These are phyloP conservation scores for Trypanosoma mega DNA, from an alignment of 208 protist species.

Conservation along the genomic window DNA sequence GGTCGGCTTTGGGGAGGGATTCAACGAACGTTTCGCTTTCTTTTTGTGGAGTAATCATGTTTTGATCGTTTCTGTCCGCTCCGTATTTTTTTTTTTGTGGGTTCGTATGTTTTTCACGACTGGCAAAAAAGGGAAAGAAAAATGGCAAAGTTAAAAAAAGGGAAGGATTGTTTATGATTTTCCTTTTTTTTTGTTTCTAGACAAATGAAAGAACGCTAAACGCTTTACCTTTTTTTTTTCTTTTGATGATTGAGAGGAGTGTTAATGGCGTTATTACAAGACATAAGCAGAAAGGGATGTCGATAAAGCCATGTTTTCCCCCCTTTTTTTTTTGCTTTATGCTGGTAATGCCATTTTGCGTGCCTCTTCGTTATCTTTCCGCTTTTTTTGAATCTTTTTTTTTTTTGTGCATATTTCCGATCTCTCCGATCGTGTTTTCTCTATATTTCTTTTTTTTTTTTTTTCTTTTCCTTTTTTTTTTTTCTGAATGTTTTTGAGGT, in stretches of 20 bases:
- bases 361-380: constrained; percentile 17
- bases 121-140: constrained; percentile 1
- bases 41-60: too few relatives aligned
- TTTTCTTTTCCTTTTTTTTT: constrained; percentile 11
- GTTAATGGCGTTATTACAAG: too few relatives aligned
- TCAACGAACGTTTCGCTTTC: too few relatives aligned
- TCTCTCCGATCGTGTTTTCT: constrained; percentile 5
- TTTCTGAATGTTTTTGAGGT: not conserved
- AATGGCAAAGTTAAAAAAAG: constrained; percentile 25
- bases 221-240: not conserved
- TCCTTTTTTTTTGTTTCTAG: constrained; percentile 10
- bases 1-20: too few relatives aligned
- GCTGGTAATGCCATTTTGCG: not conserved
- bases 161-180: not conserved
- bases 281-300: too few relatives aligned
- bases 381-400: constrained; percentile 9
- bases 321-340: constrained; percentile 18
- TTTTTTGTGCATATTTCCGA: constrained; percentile 6
- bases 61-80: too few relatives aligned
- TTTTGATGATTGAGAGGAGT: not conserved
- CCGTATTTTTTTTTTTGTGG: too few relatives aligned
- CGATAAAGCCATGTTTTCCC: too few relatives aligned
- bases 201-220: too few relatives aligned
- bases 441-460: constrained; percentile 17
- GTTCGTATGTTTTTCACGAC: too few relatives aligned